Percentiles rank a stretch among this genome's conserved stretches.
These are phyloP conservation scores for Calonectria naviculata DNA, from an alignment of 2,329 filamentous ascomycete species.

Conservation along the genomic window DNA sequence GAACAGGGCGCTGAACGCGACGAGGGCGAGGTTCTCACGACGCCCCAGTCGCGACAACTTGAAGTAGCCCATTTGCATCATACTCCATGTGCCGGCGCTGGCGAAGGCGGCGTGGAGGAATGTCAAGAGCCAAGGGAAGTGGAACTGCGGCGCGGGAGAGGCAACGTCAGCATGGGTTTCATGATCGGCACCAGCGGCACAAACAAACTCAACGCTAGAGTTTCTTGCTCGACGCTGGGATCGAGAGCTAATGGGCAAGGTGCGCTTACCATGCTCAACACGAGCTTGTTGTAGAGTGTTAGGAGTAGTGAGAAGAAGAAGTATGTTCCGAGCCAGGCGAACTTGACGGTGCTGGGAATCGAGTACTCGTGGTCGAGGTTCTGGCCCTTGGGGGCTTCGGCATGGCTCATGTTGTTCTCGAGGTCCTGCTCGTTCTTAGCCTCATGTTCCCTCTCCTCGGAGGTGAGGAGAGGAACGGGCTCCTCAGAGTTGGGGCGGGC, in stretches of 20 bases:
- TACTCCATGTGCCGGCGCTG: slow-evolving; percentile 64
- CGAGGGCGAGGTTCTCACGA: slow-evolving; percentile 65
- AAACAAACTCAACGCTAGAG: neutral
- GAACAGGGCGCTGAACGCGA: slow-evolving; percentile 70
- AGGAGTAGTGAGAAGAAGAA: slow-evolving; percentile 61
- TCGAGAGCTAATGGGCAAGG: neutral
- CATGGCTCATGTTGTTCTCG: slow-evolving; percentile 43
- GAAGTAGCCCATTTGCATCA: slow-evolving; percentile 64
- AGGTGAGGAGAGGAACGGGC: slow-evolving; percentile 43
- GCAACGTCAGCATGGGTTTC: slow-evolving; percentile 33
- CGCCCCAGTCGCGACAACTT: slow-evolving; percentile 62
- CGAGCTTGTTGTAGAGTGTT: slow-evolving; percentile 70
- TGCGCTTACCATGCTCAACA: slow-evolving; percentile 60
- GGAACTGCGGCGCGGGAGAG: slow-evolving; percentile 54
- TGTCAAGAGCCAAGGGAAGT: slow-evolving; percentile 71
- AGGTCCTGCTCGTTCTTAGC: slow-evolving; percentile 45
- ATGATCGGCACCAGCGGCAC: slow-evolving; percentile 10
- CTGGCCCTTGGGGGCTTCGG: slow-evolving; percentile 42
- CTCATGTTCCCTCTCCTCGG: slow-evolving; percentile 45
- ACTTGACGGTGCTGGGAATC: slow-evolving; percentile 57
- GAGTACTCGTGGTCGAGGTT: slow-evolving; percentile 59
- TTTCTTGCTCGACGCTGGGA: neutral
- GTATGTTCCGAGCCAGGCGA: slow-evolving; percentile 62
- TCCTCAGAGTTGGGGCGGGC: slow-evolving; percentile 46
- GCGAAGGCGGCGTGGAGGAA: slow-evolving; percentile 68